phyloP scores from a whole-genome alignment of 2,329 filamentous ascomycete genomes.

The Amylocarpus encephaloides region DNA sequence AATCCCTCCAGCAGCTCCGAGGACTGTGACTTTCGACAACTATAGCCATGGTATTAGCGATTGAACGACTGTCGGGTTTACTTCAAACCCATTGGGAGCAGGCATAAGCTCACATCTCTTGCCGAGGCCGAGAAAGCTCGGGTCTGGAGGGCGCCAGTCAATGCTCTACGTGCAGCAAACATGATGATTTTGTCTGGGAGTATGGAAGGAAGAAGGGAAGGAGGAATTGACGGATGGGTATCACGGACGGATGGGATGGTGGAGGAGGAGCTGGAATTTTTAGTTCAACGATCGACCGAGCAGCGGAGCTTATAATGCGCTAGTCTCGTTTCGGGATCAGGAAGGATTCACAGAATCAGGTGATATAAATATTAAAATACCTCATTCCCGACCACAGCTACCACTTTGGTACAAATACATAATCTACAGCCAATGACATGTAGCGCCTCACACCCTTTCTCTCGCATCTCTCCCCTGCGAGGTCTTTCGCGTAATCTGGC shows the following conservation, averaged over 20 bases:
- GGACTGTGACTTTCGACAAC: slow-evolving; percentile 95
- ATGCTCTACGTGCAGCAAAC: slow-evolving; percentile 63
- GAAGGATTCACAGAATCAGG: neutral
- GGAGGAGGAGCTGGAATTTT: neutral
- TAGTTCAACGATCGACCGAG: neutral
- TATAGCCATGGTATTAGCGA: slow-evolving; percentile 36
- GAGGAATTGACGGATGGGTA: slow-evolving; percentile 8
- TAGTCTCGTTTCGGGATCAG: neutral
- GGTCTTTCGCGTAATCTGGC: too few species aligned
- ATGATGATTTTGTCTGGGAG: slow-evolving; percentile 42
- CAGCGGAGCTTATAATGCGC: neutral
- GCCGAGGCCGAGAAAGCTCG: slow-evolving; percentile 77
- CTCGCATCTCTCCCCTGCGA: too few species aligned
- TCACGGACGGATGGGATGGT: slow-evolving; percentile 12
- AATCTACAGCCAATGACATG: too few species aligned
- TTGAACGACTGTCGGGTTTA: slow-evolving; percentile 6
- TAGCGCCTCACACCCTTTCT: too few species aligned
- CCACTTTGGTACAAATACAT: too few species aligned
- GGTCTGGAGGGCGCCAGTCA: slow-evolving; percentile 56
- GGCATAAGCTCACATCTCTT: slow-evolving; percentile 56
- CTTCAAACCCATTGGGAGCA: neutral
- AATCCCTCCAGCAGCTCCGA: slow-evolving; percentile 96
- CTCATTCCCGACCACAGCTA: too few species aligned
- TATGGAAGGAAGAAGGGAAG: slow-evolving; percentile 8
- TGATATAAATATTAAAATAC: too few species aligned